Evolutionary conservation across 768 basidiomycete species (phyloP), one percentile per base, ranked within the genome.

Genomic region (Cystobasidium tubakii): DNA sequence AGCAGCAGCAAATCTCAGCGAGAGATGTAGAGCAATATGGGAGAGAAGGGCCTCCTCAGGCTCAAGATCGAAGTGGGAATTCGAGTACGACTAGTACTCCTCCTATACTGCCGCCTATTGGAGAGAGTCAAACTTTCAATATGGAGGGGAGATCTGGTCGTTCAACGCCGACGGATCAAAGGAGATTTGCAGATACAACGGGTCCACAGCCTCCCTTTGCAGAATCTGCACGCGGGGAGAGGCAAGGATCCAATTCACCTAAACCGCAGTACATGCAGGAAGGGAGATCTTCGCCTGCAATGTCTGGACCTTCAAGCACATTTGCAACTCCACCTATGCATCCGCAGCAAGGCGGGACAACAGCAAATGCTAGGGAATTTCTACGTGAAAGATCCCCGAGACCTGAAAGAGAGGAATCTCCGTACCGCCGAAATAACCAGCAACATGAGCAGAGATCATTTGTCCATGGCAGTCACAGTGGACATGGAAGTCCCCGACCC

Each of bases 71-170:
- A 4, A 55, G 57, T 25, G 34, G 25, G 4, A 27, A 3, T 19
- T 34, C 63, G 13, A 65, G 63, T 65, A 65, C 63, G 13, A 12
- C 63, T 6, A 42, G 33, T 43, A 65, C 33, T 65, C 63, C 63
- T 12, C 63, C 63, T 25, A 42, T 65, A 2, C 39, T 65, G 23
- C 63, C 63, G 39, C 63, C 63, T 21, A 65, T 65, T 6, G 63
- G 34, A 19, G 33, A 43, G 13, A 65, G 63, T 43, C 39, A 34
- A 33, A 15, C 4, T 12, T 3, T 50, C 12, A 50, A n/a, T 19
- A 21, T 50, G 46, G 46, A 50, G 4, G 46, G 46, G 4, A 50
- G 21, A 19, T 15, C 12, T 50, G 46, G 15, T 50, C 31, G 31
- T 3, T 15, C 60, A n/a, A 23, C 60, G 36, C 25, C 36, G 13